Conservation (phyloP, 2,329 filamentous ascomycete genomes). For the Aureobasidium uvarum region DNA sequence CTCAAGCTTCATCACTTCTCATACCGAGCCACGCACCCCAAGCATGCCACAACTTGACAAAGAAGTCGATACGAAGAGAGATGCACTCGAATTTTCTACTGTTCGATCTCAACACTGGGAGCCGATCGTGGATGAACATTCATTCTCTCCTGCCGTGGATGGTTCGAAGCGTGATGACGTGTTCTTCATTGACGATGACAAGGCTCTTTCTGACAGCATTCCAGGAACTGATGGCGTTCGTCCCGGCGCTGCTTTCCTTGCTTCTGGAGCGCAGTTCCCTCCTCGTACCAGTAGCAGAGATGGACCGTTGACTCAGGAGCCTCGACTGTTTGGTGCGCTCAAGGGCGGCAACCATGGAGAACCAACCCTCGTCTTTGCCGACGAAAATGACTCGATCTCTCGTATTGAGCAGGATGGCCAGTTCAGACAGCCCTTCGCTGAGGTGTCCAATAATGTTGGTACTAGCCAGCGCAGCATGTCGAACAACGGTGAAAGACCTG, state of each 20-base stretch:
- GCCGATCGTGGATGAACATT: constrained; percentile 31
- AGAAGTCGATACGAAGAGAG: neutral
- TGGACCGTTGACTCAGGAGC: constrained; percentile 17
- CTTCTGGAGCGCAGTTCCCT: constrained; percentile 7
- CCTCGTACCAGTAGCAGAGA: constrained; percentile 21
- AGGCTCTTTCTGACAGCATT: neutral
- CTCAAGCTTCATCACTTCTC: constrained; percentile 25
- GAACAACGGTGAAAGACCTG: constrained; percentile 10
- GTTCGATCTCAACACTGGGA: constrained; percentile 45
- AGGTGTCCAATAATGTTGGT: constrained; percentile 29
- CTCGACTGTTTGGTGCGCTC: constrained; percentile 29
- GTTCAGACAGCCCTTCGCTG: constrained; percentile 27
- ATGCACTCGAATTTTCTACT: constrained; percentile 40
- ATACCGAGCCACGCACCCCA: constrained; percentile 25
- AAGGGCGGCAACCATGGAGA: constrained; percentile 23
- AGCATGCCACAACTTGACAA: constrained; percentile 2
- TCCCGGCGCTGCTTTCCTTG: constrained; percentile 20
- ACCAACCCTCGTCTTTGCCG: constrained; percentile 32
- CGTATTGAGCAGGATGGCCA: neutral
- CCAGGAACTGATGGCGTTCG: constrained; percentile 18
- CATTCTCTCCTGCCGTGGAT: constrained; percentile 7
- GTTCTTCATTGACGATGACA: neutral
- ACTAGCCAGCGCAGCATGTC: constrained; percentile 22
- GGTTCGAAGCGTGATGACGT: neutral
- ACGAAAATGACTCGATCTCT: constrained; percentile 25